Conservation (phyloP, 106 monocot genomes). For the Allium fistulosum region DNA sequence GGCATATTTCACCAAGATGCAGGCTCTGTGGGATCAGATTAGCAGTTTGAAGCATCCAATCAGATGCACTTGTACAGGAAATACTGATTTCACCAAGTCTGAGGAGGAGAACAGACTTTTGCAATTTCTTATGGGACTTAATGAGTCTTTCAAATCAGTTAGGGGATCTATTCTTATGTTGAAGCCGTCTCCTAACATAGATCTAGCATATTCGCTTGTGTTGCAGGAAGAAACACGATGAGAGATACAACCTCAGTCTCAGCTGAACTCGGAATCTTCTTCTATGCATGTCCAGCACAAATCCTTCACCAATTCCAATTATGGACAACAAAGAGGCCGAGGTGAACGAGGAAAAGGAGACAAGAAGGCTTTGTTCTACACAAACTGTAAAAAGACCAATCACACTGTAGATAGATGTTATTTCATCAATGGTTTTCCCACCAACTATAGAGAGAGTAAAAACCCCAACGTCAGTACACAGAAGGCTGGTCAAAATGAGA, state of each 20-base stretch:
- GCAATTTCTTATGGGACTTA: not conserved
- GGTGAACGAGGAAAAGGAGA: too few relatives aligned
- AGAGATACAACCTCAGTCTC: too few relatives aligned
- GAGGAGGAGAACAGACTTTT: not conserved
- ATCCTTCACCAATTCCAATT: not conserved
- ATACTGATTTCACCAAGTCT: not conserved
- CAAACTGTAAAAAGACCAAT: not conserved
- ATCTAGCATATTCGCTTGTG: not conserved
- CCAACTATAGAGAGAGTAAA: not conserved
- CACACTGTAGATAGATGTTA: not conserved
- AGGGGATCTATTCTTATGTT: too few relatives aligned
- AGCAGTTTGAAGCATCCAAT: not conserved
- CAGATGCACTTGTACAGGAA: not conserved
- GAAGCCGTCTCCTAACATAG: not conserved
- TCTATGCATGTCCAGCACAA: not conserved
- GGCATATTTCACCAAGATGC: not conserved
- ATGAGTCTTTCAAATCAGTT: not conserved
- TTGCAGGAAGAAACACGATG: not conserved
- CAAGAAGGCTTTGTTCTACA: not conserved
- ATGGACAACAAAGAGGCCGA: not conserved
- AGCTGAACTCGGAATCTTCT: not conserved
- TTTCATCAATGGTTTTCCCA: not conserved
- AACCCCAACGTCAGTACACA: too few relatives aligned
- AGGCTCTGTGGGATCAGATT: not conserved
- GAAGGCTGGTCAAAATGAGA: too few relatives aligned